Conservation (phyloP, 495 filamentous ascomycete species). For the Aspergillus sparsus region DNA sequence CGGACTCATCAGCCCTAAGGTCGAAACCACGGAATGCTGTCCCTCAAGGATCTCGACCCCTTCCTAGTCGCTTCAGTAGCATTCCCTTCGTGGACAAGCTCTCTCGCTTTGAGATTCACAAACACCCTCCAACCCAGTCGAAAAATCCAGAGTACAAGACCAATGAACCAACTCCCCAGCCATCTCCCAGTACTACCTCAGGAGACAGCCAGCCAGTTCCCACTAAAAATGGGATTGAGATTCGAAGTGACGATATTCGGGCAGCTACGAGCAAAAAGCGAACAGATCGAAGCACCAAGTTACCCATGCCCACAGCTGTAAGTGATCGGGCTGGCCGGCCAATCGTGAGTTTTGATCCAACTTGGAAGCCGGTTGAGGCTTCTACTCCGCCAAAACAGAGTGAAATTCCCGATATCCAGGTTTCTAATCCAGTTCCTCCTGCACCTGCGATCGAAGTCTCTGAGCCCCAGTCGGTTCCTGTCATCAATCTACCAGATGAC, state of each 20-base stretch:
- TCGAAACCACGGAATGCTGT: slow-evolving; percentile 59
- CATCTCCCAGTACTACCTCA: slow-evolving; percentile 21
- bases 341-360: slow-evolving; percentile 87
- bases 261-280: slow-evolving; percentile 88
- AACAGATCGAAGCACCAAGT: slow-evolving; percentile 78
- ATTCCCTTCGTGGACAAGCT: slow-evolving; percentile 56
- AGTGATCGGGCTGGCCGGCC: slow-evolving; percentile 81
- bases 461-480: slow-evolving; percentile 56
- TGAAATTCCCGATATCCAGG: slow-evolving; percentile 26
- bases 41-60: slow-evolving; percentile 50
- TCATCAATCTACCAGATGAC: slow-evolving; percentile 62
- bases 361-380: slow-evolving; percentile 66
- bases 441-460: slow-evolving; percentile 58
- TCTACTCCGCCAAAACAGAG: slow-evolving; percentile 23
- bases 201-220: slow-evolving; percentile 34
- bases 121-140: slow-evolving; percentile 74
- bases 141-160: slow-evolving; percentile 70
- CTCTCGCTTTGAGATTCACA: slow-evolving; percentile 71
- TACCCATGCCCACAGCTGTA: slow-evolving; percentile 83
- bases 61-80: slow-evolving; percentile 42
- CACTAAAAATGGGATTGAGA: slow-evolving; percentile 73
- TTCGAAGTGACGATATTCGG: slow-evolving; percentile 81
- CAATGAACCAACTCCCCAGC: slow-evolving; percentile 52
- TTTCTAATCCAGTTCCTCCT: slow-evolving; percentile 38
- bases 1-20: slow-evolving; percentile 54